Conservation (phyloP, 1,139 yeast species). For the Geotrichum fermentans region DNA sequence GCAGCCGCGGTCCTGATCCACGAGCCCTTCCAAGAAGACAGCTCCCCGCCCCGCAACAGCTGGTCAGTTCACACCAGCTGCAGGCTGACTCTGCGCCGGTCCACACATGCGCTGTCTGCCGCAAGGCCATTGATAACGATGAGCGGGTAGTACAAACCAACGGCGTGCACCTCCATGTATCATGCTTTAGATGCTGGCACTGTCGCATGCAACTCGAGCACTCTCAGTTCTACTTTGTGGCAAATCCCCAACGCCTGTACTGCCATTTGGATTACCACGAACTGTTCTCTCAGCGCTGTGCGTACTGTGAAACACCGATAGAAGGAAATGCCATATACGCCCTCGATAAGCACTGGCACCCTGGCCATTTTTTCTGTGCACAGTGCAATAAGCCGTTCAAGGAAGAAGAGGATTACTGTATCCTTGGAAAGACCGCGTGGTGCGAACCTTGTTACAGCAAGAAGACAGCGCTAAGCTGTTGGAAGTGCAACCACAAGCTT, state of each 20-base stretch:
- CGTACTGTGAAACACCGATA: constrained; percentile 35
- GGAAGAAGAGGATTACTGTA: constrained; percentile 27
- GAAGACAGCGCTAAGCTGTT: constrained; percentile 34
- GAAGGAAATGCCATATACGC: constrained; percentile 35
- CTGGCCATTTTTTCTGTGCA: constrained; percentile 37
- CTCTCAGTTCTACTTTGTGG: constrained; percentile 30
- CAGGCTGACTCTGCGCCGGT: constrained; percentile 14
- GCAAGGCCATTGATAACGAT: constrained; percentile 22
- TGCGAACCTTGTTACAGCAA: constrained; percentile 32
- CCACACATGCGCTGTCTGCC: constrained; percentile 20
- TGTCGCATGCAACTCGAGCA: constrained; percentile 34
- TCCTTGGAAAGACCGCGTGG: constrained; percentile 28
- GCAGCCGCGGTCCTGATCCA: too few relatives aligned
- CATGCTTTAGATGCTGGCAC: constrained; percentile 34
- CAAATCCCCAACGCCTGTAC: constrained; percentile 25
- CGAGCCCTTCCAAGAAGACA: constrained; percentile 1
- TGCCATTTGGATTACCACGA: constrained; percentile 39
- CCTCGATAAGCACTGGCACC: constrained; percentile 34
- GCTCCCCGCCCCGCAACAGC: constrained; percentile 12
- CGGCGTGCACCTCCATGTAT: constrained; percentile 30
- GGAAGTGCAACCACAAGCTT: constrained; percentile 33
- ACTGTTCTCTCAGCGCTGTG: constrained; percentile 34
- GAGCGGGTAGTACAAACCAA: constrained; percentile 27
- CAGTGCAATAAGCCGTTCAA: constrained; percentile 33
- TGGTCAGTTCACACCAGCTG: constrained; percentile 10